phyloP scores from a whole-genome alignment of 257 asterid species.

The Salvia splendens region DNA sequence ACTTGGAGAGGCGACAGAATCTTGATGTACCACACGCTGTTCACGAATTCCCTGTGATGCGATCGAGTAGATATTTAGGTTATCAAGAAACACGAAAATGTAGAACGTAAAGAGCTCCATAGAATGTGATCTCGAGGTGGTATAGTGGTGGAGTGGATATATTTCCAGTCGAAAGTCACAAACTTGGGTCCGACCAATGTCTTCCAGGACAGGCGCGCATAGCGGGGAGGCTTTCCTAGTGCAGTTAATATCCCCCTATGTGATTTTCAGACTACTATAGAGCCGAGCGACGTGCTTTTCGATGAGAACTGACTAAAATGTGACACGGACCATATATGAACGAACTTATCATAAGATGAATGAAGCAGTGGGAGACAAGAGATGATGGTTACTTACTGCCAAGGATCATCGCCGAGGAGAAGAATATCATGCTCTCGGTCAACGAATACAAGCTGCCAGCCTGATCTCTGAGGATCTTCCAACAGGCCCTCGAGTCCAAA shows the following conservation, averaged over 20 bases:
- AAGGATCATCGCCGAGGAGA: constrained; percentile 98
- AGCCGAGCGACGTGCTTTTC: neutral
- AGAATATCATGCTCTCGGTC: constrained; percentile 97
- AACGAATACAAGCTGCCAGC: constrained; percentile 99
- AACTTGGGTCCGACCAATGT: neutral
- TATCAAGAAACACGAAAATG: neutral
- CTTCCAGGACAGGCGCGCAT: neutral
- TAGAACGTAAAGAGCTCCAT: neutral
- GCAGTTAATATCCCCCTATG: neutral
- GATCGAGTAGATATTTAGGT: neutral
- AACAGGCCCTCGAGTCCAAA: constrained; percentile 89
- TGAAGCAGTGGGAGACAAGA: constrained; percentile 2
- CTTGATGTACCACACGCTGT: constrained; percentile 85
- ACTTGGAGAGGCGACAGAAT: constrained; percentile 87
- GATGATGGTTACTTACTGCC: constrained; percentile 72
- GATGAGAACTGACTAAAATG: neutral
- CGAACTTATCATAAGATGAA: neutral
- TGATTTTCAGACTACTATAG: neutral
- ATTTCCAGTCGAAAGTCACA: neutral
- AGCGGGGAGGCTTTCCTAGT: neutral
- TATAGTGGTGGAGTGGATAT: neutral
- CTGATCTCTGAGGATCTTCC: constrained; percentile 99
- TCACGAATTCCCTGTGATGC: constrained; percentile 73
- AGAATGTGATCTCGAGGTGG: neutral
- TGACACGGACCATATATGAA: neutral